Percentiles rank a stretch among this genome's conserved stretches.
phyloP scores from a whole-genome alignment of 306 rosid genomes.

The Vigna trinervia region DNA sequence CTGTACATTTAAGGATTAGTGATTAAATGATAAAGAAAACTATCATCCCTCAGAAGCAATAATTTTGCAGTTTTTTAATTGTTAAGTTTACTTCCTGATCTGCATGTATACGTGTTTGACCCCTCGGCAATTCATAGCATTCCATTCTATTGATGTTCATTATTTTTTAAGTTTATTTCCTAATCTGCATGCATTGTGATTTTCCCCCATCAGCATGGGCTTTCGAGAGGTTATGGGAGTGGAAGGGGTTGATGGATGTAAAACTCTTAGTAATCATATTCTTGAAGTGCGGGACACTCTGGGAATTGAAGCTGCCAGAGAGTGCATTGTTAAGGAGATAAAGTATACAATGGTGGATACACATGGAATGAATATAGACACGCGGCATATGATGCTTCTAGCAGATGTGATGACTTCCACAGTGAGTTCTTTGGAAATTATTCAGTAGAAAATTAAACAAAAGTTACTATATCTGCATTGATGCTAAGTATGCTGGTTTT shows the following conservation, averaged over 20 bases:
- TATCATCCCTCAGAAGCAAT: slow-evolving; percentile 12
- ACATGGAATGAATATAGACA: slow-evolving; percentile 87
- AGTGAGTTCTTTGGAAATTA: slow-evolving; percentile 62
- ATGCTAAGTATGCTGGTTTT: slow-evolving; percentile 14
- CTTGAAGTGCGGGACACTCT: slow-evolving; percentile 72
- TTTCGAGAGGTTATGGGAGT: slow-evolving; percentile 80
- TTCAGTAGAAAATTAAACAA: background rate
- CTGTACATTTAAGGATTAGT: background rate
- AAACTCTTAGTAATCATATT: slow-evolving; percentile 78
- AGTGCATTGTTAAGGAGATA: slow-evolving; percentile 78
- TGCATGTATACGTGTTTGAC: slow-evolving; percentile 7
- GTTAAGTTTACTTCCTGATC: slow-evolving; percentile 1
- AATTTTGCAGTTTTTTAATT: slow-evolving; percentile 27
- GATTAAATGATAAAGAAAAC: slow-evolving; percentile 6
- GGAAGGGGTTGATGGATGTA: slow-evolving; percentile 81
- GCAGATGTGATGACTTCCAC: slow-evolving; percentile 91
- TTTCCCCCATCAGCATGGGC: slow-evolving; percentile 61
- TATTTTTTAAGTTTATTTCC: slow-evolving; percentile 14
- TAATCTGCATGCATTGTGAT: slow-evolving; percentile 6
- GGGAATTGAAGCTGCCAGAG: slow-evolving; percentile 97
- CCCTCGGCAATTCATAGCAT: slow-evolving; percentile 47
- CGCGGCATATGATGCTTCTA: slow-evolving; percentile 94
- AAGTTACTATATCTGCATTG: slow-evolving; percentile 21
- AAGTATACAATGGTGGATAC: slow-evolving; percentile 62
- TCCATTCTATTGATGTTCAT: slow-evolving; percentile 18